Evolutionary conservation across 441 rosid species (phyloP).

Genomic region (Adansonia madagascariensis): DNA sequence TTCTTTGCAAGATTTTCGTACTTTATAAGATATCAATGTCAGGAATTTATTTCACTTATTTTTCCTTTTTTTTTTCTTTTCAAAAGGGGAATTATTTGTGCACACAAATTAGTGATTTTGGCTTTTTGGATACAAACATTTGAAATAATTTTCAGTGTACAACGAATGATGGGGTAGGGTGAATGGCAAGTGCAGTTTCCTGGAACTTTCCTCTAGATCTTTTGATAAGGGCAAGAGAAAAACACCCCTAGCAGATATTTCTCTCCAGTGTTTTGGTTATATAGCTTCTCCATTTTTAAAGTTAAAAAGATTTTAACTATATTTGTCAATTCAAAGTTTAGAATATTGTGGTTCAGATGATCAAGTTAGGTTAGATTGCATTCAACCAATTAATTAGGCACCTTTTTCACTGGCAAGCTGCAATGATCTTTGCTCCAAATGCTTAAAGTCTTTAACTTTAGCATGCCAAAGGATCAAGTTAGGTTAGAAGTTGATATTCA

Average conservation of each 20-base stretch:
- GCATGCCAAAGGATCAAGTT: not conserved
- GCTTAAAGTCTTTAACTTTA: not conserved
- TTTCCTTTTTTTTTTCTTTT: not conserved
- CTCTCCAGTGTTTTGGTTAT: not conserved
- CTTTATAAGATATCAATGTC: not conserved
- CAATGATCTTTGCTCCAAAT: not conserved
- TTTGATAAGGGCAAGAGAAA: not conserved
- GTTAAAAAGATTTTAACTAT: not conserved
- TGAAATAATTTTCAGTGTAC: not conserved
- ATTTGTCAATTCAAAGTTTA: not conserved
- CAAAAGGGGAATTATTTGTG: not conserved
- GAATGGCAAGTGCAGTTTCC: conserved; percentile 16
- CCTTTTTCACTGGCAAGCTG: not conserved
- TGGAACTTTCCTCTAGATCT: conserved; percentile 20
- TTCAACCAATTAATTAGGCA: not conserved
- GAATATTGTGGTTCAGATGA: not conserved
- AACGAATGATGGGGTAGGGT: conserved; percentile 3
- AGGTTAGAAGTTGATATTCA: too few species aligned
- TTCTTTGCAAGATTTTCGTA: not conserved
- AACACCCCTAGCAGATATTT: not conserved
- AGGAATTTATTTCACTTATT: not conserved
- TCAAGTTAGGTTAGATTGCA: not conserved
- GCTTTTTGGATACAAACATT: not conserved
- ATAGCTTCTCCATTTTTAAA: not conserved
- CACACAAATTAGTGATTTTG: not conserved